Evolutionary conservation across 1,284 basidiomycete species (phyloP), one percentile per base, ranked within the genome.

Genomic region (Trametes hirsuta): DNA sequence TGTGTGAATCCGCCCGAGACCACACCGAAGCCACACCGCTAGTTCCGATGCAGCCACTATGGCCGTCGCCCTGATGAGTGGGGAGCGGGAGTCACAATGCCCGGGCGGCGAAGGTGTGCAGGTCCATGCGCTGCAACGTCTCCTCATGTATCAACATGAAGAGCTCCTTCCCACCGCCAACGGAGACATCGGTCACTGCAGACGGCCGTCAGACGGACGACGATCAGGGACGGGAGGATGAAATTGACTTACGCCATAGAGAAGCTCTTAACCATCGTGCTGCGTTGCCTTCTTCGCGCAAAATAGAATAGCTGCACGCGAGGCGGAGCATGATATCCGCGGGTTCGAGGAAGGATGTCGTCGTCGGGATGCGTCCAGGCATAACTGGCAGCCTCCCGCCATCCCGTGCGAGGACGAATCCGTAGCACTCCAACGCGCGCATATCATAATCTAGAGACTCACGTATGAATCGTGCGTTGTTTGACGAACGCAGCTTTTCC

Each of bases 71-170:
- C 24, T 21, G 40, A 2, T 21, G 51, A 18, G n/a, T 6, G 37
- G 30, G 18, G 46, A 25, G 18, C 18, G 30, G 34, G 6, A 35
- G 48, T 42, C n/a, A 44, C 51, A 53, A 41, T 15, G 56, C 58
- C 24, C 36, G 46, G 30, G 46, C 40, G 6, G 56, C 61, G 36
- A 61, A 58, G 8, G 55, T 54, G 36, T 36, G 50, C 5, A 63
- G 40, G 36, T 36, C 40, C 61, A 63, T 51, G 18, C 50, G 37
- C 12, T 52, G 44, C 40, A 66, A 42, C n/a, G 44, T 44, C 46
- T 55, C 46, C n/a, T 55, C 55, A 39, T 61, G 59, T 2, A 63
- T n/a, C 4, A 63, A n/a, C 56, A 66, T 61, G 55, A 59, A 66
- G 11, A 63, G 45, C 18, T 55, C 59, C 47, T 58, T 61, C 24